Conservation (phyloP, 2,329 filamentous ascomycete genomes). For the Alternaria burnsii region DNA sequence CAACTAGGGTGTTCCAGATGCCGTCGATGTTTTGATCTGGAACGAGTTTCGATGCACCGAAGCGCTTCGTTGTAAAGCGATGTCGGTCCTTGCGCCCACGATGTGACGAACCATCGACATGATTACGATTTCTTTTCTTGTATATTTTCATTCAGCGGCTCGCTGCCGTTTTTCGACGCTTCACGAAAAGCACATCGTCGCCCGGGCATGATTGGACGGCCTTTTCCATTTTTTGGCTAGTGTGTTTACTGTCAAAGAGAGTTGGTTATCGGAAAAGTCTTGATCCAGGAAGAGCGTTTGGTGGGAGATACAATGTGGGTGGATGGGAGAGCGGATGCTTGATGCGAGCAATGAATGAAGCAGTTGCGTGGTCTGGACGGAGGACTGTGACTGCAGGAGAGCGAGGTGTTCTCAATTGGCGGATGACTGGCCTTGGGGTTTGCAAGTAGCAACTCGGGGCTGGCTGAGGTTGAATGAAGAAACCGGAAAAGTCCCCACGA, state of each 20-base stretch:
- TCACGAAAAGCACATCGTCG: slow-evolving; percentile 51
- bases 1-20: slow-evolving; percentile 64
- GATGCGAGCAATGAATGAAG: slow-evolving; percentile 46
- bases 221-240: slow-evolving; percentile 42
- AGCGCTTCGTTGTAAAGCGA: slow-evolving; percentile 30
- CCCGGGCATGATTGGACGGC: slow-evolving; percentile 49
- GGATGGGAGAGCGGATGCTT: slow-evolving; percentile 44
- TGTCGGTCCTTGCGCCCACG: slow-evolving; percentile 38
- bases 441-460: slow-evolving; percentile 10
- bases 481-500: slow-evolving; percentile 33
- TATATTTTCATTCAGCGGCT: slow-evolving; percentile 53
- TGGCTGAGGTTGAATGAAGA: slow-evolving; percentile 27
- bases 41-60: slow-evolving; percentile 38
- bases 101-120: slow-evolving; percentile 44
- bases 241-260: slow-evolving; percentile 43
- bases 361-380: slow-evolving; percentile 40
- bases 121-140: slow-evolving; percentile 51
- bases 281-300: slow-evolving; percentile 46
- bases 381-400: slow-evolving; percentile 34
- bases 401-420: slow-evolving; percentile 29
- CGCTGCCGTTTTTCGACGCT: slow-evolving; percentile 49
- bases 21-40: slow-evolving; percentile 44
- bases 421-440: slow-evolving; percentile 19
- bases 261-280: slow-evolving; percentile 48
- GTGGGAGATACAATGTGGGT: slow-evolving; percentile 44